Evolutionary conservation across 345 rosid species (phyloP), one percentile per base, ranked within the genome.

Genomic region (Rhizophora apiculata): DNA sequence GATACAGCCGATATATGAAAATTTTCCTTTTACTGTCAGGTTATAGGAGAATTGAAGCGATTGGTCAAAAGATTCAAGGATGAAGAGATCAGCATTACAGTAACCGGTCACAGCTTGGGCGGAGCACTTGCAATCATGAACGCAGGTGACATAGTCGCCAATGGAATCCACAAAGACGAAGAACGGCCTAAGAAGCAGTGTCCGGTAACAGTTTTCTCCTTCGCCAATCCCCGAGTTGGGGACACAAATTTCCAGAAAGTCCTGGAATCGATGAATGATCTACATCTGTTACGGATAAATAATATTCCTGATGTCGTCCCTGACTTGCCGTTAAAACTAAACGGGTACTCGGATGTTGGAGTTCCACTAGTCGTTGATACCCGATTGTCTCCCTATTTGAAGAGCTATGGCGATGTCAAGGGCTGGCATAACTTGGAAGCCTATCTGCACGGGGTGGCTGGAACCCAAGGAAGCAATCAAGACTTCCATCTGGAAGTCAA

Each of bases 31-130:
- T 63, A 66, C 51, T 70, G 56, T 67, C 36, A 85, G 96, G 89
- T 84, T 52, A 74, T 75, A 8, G 71, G 11, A 7, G 94, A 87
- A 76, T 78, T 87, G 62, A 65, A 72, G 65, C 73, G 81, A 67
- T 78, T 90, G 53, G 67, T 90, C 27, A 76, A 85, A 22, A 15
- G 62, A 49, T 85, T 65, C 78, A 76, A 82, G 81, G 70, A 84
- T 1, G 96, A 88, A 64, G 94, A 85, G 68, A 63, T 82, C 57
- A 87, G 89, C 82, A 85, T 84, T 59, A 88, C 90, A 0, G 32
- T 80, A 63, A 71, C 85, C 0, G 90, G 94, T 8, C 92, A 85
- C 71, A 90, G 90, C 82, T 68, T 88, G 53, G 92, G 92, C 1
- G 90, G 78, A 13, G 80, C 91, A 1, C 66, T 87, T 29, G 84